phyloP scores from a whole-genome alignment of 2,329 filamentous ascomycete genomes.

The Drechslerella dactyloides region DNA sequence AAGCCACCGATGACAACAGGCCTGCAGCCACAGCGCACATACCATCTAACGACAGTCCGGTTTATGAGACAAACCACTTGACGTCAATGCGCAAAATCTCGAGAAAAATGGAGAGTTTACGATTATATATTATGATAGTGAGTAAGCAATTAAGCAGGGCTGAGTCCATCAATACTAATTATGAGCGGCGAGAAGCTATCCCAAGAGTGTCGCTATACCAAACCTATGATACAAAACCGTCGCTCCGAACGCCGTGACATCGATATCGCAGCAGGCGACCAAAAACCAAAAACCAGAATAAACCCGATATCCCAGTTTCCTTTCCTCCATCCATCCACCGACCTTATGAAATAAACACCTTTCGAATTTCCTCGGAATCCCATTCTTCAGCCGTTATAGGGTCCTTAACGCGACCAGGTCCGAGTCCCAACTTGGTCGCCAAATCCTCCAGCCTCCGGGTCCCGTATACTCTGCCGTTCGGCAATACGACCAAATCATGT shows the following conservation, averaged over 20 bases:
- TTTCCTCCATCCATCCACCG: slow-evolving; percentile 2
- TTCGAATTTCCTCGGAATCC: slow-evolving; percentile 70
- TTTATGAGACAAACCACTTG: background rate
- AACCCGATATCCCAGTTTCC: background rate
- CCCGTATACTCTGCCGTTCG: slow-evolving; percentile 86
- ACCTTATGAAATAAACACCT: slow-evolving; percentile 76
- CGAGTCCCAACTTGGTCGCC: slow-evolving; percentile 77
- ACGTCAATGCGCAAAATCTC: too few species aligned
- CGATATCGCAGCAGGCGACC: slow-evolving; percentile 2
- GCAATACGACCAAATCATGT: slow-evolving; percentile 81
- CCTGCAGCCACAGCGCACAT: background rate
- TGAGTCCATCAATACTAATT: slow-evolving; percentile 7
- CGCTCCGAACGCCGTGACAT: slow-evolving; percentile 35
- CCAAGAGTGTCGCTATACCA: slow-evolving; percentile 22
- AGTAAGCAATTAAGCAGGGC: background rate
- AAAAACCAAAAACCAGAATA: background rate
- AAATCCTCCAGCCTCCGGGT: slow-evolving; percentile 74
- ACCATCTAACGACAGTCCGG: too few species aligned
- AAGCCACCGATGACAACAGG: background rate
- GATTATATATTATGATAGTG: background rate
- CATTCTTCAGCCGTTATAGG: slow-evolving; percentile 76
- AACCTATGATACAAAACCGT: slow-evolving; percentile 45
- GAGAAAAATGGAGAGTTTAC: too few species aligned
- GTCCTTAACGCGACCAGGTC: slow-evolving; percentile 73
- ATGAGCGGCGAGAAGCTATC: slow-evolving; percentile 41